phyloP scores from a whole-genome alignment of 2,329 filamentous ascomycete genomes.

The Chrysosphaeria jannelii region DNA sequence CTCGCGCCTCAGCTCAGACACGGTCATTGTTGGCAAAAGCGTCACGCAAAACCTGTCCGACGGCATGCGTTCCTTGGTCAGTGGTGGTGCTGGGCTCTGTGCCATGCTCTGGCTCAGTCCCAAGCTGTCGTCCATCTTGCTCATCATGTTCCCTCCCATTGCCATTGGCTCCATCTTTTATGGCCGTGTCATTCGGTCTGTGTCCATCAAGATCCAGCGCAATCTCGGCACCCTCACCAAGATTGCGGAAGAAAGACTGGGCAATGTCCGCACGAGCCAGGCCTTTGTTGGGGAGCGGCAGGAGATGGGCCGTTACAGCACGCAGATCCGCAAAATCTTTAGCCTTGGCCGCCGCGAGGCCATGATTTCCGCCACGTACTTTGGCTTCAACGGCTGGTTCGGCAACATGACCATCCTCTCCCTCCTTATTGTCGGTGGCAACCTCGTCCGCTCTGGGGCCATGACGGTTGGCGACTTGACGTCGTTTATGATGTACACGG shows the following conservation, averaged over 20 bases:
- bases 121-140: constrained; percentile 62
- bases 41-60: constrained; percentile 96
- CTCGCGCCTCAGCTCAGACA: constrained; percentile 81
- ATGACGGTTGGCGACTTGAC: constrained; percentile 83
- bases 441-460: constrained; percentile 58
- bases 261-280: constrained; percentile 88
- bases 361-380: constrained; percentile 71
- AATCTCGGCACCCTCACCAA: constrained; percentile 82
- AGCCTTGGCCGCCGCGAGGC: constrained; percentile 65
- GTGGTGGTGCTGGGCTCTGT: constrained; percentile 61
- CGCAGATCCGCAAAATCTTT: constrained; percentile 77
- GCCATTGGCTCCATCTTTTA: constrained; percentile 79
- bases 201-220: constrained; percentile 80
- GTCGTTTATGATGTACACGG: constrained; percentile 96
- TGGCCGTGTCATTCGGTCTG: constrained; percentile 58
- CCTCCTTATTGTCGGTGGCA: constrained; percentile 68
- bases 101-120: constrained; percentile 93
- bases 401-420: constrained; percentile 91
- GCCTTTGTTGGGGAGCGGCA: constrained; percentile 83
- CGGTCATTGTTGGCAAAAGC: constrained; percentile 91
- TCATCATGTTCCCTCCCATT: constrained; percentile 69
- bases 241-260: constrained; percentile 89
- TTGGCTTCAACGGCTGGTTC: constrained; percentile 58
- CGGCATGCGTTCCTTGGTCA: constrained; percentile 71
- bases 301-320: constrained; percentile 75